These are phyloP conservation scores for Uncinocarpus reesii DNA, from an alignment of 2,329 filamentous ascomycete species.

Conservation along the genomic window DNA sequence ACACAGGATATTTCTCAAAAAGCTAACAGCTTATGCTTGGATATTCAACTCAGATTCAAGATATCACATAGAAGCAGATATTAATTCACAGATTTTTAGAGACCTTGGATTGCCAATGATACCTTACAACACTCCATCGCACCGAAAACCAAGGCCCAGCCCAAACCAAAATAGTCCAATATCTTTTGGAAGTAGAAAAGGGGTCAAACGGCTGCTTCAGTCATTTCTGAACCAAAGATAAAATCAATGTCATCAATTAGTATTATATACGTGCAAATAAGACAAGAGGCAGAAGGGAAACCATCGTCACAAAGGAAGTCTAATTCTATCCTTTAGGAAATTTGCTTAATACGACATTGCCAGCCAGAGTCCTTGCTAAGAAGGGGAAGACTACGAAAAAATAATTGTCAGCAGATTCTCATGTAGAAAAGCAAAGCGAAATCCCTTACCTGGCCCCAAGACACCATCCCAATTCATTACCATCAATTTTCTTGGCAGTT, in stretches of 20 bases:
- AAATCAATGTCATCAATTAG: slow-evolving; percentile 9
- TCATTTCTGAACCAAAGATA: not conserved
- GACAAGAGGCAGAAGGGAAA: not conserved
- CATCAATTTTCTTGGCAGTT: slow-evolving; percentile 98
- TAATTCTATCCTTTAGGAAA: slow-evolving; percentile 43
- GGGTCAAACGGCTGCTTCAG: not conserved
- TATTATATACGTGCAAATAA: slow-evolving; percentile 12
- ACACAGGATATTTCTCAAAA: too few species aligned
- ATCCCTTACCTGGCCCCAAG: slow-evolving; percentile 74
- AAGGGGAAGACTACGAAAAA: slow-evolving; percentile 59
- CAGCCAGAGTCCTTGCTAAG: slow-evolving; percentile 74
- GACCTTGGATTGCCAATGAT: too few species aligned
- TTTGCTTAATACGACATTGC: slow-evolving; percentile 74
- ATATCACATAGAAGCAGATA: too few species aligned
- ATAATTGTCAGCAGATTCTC: slow-evolving; percentile 29
- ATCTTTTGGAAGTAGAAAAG: not conserved
- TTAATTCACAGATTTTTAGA: too few species aligned
- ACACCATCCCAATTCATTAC: slow-evolving; percentile 95
- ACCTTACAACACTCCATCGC: not conserved
- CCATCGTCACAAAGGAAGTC: slow-evolving; percentile 5
- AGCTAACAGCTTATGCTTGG: too few species aligned
- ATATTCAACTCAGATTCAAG: too few species aligned
- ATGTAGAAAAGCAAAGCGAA: slow-evolving; percentile 6
- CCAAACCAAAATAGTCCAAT: not conserved
- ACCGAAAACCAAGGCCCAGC: not conserved